Evolutionary conservation across 345 rosid genomes (phyloP), one percentile per base, ranked within the genome.

Genomic region (Eutrema yunnanense): DNA sequence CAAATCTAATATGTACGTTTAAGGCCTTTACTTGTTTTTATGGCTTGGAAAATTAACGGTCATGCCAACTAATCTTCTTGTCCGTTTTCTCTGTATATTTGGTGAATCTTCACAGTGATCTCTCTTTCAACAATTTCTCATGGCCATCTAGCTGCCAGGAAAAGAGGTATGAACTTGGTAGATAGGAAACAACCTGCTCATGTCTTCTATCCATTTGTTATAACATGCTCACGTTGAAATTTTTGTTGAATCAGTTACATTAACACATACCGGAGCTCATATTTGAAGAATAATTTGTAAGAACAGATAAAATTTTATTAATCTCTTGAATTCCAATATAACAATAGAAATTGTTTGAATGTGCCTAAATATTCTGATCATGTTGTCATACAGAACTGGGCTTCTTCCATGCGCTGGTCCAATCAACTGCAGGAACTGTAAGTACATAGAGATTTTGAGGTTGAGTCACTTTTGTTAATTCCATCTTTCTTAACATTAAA

Each of bases 101-200:
- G 58, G 14, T 30, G 38, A 14, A 16, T 52, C 14, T 56, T 54
- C 10, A 14, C 44, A 74, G 78, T 48, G 78, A 74, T 74, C 51
- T 74, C 49, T 74, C 78, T 30, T 49, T 49, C 6, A 74, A 74
- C 61, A 74, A 66, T 49, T 74, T 74, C 59, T 55, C 78, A 8
- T 47, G 49, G 61, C 48, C 66, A 0, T 40, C 73, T 13, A 66
- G 13, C 9, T 74, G 78, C 9, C 40, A 55, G 4, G 59, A 30
- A 16, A 66, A 19, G 10, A 55, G 65, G 78, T 73, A 73, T 4
- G 29, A 48, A 57, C 51, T 22, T 22, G 22, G 22, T 22, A 22
- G 22, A 22, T 22, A 22, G 22, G 22, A 22, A 1, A 22, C 1
- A 22, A 22, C 22, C 22, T 22, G 22, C 22, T 22, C 22, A 22